phyloP scores from a whole-genome alignment of 2,329 filamentous ascomycete species.

The Mycosphaerella arachidis region DNA sequence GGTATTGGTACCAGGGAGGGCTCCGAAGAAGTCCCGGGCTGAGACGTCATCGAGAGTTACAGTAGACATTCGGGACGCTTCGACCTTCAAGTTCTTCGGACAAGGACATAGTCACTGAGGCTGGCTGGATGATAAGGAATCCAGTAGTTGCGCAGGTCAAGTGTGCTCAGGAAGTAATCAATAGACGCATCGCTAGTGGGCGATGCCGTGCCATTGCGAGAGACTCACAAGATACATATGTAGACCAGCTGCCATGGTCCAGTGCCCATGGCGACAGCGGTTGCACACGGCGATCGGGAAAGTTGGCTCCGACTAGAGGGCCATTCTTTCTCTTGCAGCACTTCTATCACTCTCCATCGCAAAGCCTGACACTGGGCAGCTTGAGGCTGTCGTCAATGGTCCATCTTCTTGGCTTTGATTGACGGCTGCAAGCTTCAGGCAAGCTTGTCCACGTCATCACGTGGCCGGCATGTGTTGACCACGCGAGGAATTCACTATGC shows the following conservation, averaged over 20 bases:
- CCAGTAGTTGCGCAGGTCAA: conserved; percentile 34
- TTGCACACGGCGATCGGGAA: conserved; percentile 31
- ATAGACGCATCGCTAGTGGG: conserved; percentile 30
- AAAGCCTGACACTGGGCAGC: background rate
- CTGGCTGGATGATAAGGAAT: conserved; percentile 27
- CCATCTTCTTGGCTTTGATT: background rate
- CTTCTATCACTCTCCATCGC: conserved; percentile 19
- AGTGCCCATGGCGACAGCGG: conserved; percentile 33
- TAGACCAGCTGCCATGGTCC: conserved; percentile 21
- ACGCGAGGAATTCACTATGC: too few species aligned
- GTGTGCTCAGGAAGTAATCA: conserved; percentile 26
- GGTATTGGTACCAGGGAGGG: too few species aligned
- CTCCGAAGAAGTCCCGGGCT: background rate
- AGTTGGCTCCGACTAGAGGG: conserved; percentile 34
- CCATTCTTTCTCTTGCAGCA: too few species aligned
- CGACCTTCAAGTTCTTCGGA: too few species aligned
- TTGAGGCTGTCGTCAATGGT: background rate
- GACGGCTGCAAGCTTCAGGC: too few species aligned
- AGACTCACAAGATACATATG: conserved; percentile 29
- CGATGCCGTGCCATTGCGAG: conserved; percentile 30
- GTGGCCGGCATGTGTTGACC: too few species aligned
- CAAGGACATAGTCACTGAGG: too few species aligned
- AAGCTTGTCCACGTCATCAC: too few species aligned
- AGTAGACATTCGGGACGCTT: conserved; percentile 31
- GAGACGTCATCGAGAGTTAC: conserved; percentile 9